phyloP scores from a whole-genome alignment of 371 early-diverging fungal species.

The Zychaea mexicana region DNA sequence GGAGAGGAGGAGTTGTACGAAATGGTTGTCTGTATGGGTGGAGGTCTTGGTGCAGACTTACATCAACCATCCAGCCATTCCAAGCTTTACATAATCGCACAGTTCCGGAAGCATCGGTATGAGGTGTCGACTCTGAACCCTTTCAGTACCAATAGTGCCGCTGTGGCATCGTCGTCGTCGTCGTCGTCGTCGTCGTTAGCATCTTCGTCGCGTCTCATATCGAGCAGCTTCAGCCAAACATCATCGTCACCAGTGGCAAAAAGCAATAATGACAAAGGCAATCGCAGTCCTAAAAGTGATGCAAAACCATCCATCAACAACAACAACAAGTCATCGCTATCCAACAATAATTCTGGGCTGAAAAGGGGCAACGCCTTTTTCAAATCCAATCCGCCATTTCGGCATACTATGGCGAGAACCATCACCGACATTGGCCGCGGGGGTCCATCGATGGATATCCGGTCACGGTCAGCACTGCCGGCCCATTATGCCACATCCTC shows the following conservation, averaged over 20 bases:
- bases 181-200: not conserved
- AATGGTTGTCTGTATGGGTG: constrained; percentile 47
- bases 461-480: constrained; percentile 6
- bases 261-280: not conserved
- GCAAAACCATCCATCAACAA: not conserved
- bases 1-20: constrained; percentile 45
- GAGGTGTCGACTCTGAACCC: constrained; percentile 7
- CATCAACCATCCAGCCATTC: constrained; percentile 5
- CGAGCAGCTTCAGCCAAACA: not conserved
- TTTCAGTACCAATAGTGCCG: not conserved
- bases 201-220: not conserved
- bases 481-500: constrained; percentile 14
- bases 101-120: constrained; percentile 17
- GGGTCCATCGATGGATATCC: constrained; percentile 1
- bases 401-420: not conserved
- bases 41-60: constrained; percentile 52
- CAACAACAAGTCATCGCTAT: constrained; percentile 5
- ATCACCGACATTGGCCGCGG: not conserved
- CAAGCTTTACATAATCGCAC: constrained; percentile 17
- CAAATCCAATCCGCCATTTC: constrained; percentile 4
- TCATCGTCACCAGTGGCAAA: not conserved
- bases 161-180: not conserved
- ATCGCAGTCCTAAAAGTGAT: not conserved
- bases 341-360: not conserved
- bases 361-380: not conserved